Evolutionary conservation across 2,329 filamentous ascomycete species (phyloP).

Genomic region (Phialophora chinensis): DNA sequence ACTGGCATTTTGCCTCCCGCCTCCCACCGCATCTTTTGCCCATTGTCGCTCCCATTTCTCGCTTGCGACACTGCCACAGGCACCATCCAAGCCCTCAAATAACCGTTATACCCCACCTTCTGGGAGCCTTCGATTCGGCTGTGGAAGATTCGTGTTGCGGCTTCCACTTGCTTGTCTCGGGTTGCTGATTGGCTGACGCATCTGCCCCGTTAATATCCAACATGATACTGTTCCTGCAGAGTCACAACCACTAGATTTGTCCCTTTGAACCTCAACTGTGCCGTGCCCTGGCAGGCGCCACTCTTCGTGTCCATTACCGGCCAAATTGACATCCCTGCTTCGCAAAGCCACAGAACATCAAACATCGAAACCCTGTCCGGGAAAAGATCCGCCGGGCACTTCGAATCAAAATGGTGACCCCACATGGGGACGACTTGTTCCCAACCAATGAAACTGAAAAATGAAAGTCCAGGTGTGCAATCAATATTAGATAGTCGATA

Average conservation of each 20-base stretch:
- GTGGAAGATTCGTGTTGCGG: constrained; percentile 13
- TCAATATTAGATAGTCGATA: constrained; percentile 33
- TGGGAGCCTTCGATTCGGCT: constrained; percentile 10
- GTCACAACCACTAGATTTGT: constrained; percentile 18
- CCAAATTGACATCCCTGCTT: background rate
- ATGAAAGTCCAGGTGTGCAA: constrained; percentile 13
- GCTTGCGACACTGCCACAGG: constrained; percentile 19
- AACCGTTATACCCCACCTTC: constrained; percentile 1
- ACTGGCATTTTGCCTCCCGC: constrained; percentile 2
- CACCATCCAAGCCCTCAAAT: background rate
- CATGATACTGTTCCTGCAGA: constrained; percentile 24
- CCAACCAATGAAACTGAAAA: constrained; percentile 10
- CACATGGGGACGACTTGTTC: background rate
- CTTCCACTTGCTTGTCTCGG: constrained; percentile 5
- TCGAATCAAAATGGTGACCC: constrained; percentile 1
- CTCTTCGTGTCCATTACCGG: background rate
- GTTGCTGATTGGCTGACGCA: constrained; percentile 7
- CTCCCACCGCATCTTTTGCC: background rate
- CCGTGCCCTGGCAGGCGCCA: constrained; percentile 8
- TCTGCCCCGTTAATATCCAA: constrained; percentile 13
- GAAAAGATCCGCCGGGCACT: background rate
- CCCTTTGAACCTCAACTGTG: background rate
- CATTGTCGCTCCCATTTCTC: constrained; percentile 1
- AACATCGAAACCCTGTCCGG: background rate
- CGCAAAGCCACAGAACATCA: constrained; percentile 16